phyloP scores from a whole-genome alignment of 208 protist species.

The Crithidia expoeki region DNA sequence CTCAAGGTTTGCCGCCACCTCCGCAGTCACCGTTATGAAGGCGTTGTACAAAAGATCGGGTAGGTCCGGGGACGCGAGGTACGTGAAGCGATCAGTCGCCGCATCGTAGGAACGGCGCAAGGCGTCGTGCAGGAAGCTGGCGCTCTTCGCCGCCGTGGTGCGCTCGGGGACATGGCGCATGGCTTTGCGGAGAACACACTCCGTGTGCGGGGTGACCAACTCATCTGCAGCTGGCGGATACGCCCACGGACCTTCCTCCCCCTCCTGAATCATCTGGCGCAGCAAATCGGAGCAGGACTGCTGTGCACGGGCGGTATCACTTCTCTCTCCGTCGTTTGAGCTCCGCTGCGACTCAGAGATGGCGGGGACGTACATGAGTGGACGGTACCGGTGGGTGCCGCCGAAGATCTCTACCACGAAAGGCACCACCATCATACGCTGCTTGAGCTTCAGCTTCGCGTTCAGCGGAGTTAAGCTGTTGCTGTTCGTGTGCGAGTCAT shows the following conservation, averaged over 20 bases:
- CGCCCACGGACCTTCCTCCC: slow-evolving; percentile 10
- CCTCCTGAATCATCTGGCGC: too few species aligned
- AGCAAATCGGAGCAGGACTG: too few species aligned
- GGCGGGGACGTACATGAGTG: not conserved
- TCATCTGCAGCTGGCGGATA: slow-evolving; percentile 13
- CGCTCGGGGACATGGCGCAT: slow-evolving; percentile 4
- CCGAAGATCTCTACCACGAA: slow-evolving; percentile 27
- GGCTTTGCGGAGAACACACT: not conserved
- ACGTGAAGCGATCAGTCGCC: slow-evolving; percentile 18
- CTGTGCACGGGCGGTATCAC: too few species aligned
- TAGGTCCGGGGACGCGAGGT: slow-evolving; percentile 11
- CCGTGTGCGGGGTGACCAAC: slow-evolving; percentile 25
- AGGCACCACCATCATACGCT: slow-evolving; percentile 18
- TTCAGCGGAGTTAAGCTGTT: not conserved
- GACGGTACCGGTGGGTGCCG: slow-evolving; percentile 21
- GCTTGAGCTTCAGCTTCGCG: slow-evolving; percentile 16
- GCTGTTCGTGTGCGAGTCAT: not conserved
- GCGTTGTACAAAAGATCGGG: slow-evolving; percentile 8
- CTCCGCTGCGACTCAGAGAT: not conserved
- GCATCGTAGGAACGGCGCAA: slow-evolving; percentile 30
- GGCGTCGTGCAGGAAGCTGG: slow-evolving; percentile 27
- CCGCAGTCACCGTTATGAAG: slow-evolving; percentile 16
- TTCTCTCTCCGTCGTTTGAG: not conserved
- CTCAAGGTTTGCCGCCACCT: slow-evolving; percentile 5
- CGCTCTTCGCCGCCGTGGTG: slow-evolving; percentile 1